Percentiles rank a stretch among this genome's conserved stretches.
Conservation (phyloP, 1,284 basidiomycete species). For the Ganoderma sinense region DNA sequence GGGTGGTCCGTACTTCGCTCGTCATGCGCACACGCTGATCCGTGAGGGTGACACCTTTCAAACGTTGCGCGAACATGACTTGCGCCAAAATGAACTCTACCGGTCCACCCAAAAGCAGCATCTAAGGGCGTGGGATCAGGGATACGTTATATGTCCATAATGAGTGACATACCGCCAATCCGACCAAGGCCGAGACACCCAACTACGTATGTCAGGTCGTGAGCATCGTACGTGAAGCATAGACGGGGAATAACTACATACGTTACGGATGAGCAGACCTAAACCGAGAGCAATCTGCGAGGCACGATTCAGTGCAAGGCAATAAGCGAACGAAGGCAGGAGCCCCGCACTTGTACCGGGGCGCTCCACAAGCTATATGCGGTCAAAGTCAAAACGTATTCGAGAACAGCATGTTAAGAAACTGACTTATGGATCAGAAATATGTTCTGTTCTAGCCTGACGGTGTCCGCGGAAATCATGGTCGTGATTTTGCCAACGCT, state of each 20-base stretch:
- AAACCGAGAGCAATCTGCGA: conserved; percentile 65
- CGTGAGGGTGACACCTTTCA: conserved; percentile 74
- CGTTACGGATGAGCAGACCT: conserved; percentile 69
- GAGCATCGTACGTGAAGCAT: conserved; percentile 3
- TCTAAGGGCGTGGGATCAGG: conserved; percentile 35
- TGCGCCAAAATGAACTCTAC: conserved; percentile 69
- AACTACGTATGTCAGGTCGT: conserved; percentile 48
- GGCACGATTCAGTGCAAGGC: not conserved
- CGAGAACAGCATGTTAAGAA: not conserved
- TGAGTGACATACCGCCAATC: conserved; percentile 60
- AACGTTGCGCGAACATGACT: conserved; percentile 69
- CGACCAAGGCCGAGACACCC: conserved; percentile 78
- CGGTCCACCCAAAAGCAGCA: conserved; percentile 67
- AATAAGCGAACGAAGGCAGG: not conserved
- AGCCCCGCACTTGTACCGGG: conserved; percentile 54
- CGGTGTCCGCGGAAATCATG: conserved; percentile 71
- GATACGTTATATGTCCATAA: not conserved
- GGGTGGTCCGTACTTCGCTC: conserved; percentile 52
- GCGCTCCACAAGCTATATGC: conserved; percentile 58
- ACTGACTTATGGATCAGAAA: conserved; percentile 60
- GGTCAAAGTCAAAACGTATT: conserved; percentile 14
- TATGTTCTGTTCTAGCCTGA: conserved; percentile 56
- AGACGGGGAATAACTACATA: conserved; percentile 36
- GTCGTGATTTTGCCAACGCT: conserved; percentile 75
- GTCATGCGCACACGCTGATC: conserved; percentile 73